These are phyloP conservation scores for Eimeria tenella DNA, from an alignment of 169 alveolate species.

Conservation along the genomic window DNA sequence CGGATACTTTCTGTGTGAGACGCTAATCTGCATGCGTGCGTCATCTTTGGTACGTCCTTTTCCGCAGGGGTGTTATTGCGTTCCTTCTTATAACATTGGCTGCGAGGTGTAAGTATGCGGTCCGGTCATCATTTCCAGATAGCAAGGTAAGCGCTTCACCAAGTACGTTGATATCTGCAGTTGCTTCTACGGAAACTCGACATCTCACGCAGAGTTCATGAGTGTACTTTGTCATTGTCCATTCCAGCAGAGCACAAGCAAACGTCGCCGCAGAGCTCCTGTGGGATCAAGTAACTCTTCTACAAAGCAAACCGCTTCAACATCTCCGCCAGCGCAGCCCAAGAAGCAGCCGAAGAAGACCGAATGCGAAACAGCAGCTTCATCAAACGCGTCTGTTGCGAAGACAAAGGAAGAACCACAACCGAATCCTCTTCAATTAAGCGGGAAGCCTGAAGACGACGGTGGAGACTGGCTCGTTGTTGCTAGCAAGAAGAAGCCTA, in stretches of 20 bases:
- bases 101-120: slow-evolving; percentile 59
- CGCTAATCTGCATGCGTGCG: too few relatives aligned
- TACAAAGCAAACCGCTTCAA: slow-evolving; percentile 23
- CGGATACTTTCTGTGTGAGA: too few relatives aligned
- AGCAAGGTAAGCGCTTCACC: slow-evolving; percentile 11
- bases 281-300: slow-evolving; percentile 18
- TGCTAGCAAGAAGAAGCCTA: slow-evolving; percentile 61
- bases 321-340: background rate
- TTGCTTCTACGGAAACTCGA: background rate
- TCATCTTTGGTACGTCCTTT: background rate
- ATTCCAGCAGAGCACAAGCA: slow-evolving; percentile 33
- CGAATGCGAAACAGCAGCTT: slow-evolving; percentile 47
- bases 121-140: slow-evolving; percentile 43
- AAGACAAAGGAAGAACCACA: background rate
- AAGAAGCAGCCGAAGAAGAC: slow-evolving; percentile 19
- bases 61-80: slow-evolving; percentile 41
- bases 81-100: slow-evolving; percentile 49
- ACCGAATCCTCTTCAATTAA: background rate
- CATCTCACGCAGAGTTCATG: background rate
- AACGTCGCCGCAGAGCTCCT: slow-evolving; percentile 54
- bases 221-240: background rate
- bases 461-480: slow-evolving; percentile 71
- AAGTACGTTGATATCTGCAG: background rate
- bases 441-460: slow-evolving; percentile 13
- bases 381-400: slow-evolving; percentile 30